Evolutionary conservation across 495 filamentous ascomycete species (phyloP).

Genomic region (Aspergillus homomorphus): DNA sequence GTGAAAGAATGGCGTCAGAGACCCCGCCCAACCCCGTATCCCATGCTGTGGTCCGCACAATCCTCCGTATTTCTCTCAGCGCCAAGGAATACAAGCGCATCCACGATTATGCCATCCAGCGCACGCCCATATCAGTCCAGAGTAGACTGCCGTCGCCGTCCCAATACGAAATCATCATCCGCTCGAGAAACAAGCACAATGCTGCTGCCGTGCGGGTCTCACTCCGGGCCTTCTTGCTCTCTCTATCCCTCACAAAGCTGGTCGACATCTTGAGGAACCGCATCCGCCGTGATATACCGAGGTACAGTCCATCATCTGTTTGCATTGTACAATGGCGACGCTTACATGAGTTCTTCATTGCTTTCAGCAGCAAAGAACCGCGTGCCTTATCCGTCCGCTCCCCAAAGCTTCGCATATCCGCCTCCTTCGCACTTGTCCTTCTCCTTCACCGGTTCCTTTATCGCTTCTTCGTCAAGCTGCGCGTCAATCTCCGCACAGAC

Average conservation of each 20-base stretch:
- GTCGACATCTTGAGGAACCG: constrained; percentile 55
- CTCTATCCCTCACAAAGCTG: constrained; percentile 65
- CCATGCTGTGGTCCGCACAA: constrained; percentile 55
- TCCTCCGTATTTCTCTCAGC: constrained; percentile 78
- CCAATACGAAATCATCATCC: constrained; percentile 50
- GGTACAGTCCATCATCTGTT: constrained; percentile 22
- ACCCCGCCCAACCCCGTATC: constrained; percentile 17
- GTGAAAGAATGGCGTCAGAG: constrained; percentile 14
- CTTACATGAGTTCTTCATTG: constrained; percentile 4
- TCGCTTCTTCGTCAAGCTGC: constrained; percentile 81
- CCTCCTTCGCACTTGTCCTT: constrained; percentile 78
- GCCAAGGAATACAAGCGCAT: constrained; percentile 80
- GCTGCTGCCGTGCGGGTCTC: constrained; percentile 73
- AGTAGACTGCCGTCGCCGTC: constrained; percentile 58
- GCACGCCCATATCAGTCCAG: constrained; percentile 53
- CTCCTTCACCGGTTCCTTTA: constrained; percentile 85
- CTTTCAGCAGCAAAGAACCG: constrained; percentile 32
- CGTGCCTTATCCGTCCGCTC: constrained; percentile 60
- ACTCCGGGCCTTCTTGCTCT: constrained; percentile 70
- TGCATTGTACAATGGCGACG: neutral
- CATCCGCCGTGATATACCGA: constrained; percentile 36
- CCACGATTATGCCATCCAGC: constrained; percentile 72
- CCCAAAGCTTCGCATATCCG: constrained; percentile 70
- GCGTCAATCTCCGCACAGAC: constrained; percentile 70
- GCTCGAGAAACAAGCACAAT: constrained; percentile 67